These are phyloP conservation scores for Kondoa subrosea DNA, from an alignment of 768 basidiomycete species.

Conservation along the genomic window DNA sequence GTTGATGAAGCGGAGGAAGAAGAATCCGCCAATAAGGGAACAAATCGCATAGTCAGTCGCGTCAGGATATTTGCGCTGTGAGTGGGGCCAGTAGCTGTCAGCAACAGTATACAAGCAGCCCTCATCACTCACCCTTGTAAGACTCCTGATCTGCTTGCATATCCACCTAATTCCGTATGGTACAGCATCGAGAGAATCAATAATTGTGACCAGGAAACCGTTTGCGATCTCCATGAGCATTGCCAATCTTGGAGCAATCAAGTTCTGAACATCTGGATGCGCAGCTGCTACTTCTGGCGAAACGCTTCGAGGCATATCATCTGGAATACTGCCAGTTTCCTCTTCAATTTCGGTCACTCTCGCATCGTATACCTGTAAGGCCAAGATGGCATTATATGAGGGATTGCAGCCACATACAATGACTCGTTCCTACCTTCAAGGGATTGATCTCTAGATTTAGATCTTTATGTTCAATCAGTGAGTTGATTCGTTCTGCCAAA, in stretches of 20 bases:
- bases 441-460: slow-evolving; percentile 98
- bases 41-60: slow-evolving; percentile 97
- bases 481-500: slow-evolving; percentile 93
- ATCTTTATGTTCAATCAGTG: slow-evolving; percentile 97
- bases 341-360: slow-evolving; percentile 99
- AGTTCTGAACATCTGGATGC: slow-evolving; percentile 89
- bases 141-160: slow-evolving; percentile 94
- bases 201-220: slow-evolving; percentile 89
- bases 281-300: slow-evolving; percentile 85
- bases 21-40: slow-evolving; percentile 96
- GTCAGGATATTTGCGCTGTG: slow-evolving; percentile 91
- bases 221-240: slow-evolving; percentile 99
- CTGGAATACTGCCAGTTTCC: slow-evolving; percentile 78
- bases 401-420: not conserved
- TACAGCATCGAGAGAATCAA: slow-evolving; percentile 94
- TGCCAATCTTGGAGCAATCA: slow-evolving; percentile 86
- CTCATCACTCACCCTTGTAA: slow-evolving; percentile 56
- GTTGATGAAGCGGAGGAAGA: slow-evolving; percentile 99
- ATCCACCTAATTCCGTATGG: slow-evolving; percentile 99
- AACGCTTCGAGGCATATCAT: slow-evolving; percentile 80
- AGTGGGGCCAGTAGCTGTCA: not conserved
- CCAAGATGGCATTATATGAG: not conserved
- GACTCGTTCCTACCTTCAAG: slow-evolving; percentile 50
- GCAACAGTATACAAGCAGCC: not conserved
- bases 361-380: slow-evolving; percentile 79